These are phyloP conservation scores for Sporisorium scitamineum DNA, from an alignment of 1,284 basidiomycete genomes.

Conservation along the genomic window DNA sequence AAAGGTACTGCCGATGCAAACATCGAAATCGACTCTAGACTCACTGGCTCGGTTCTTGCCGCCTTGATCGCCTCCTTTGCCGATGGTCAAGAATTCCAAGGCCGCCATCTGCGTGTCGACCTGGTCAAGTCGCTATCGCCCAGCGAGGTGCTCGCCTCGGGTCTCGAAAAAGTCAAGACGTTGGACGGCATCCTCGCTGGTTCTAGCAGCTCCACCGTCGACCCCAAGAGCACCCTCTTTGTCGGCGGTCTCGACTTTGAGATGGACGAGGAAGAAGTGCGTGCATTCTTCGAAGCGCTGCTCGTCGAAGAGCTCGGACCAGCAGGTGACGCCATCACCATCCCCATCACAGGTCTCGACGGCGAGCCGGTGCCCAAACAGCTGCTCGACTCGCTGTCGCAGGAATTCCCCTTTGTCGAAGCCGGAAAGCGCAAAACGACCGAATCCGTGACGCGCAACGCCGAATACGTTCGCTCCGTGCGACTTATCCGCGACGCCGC, in stretches of 20 bases:
- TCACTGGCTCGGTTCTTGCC: slow-evolving; percentile 75
- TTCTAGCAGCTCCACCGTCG: slow-evolving; percentile 37
- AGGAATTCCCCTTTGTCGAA: slow-evolving; percentile 36
- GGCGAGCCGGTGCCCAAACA: slow-evolving; percentile 26
- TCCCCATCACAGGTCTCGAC: slow-evolving; percentile 41
- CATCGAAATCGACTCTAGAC: slow-evolving; percentile 35
- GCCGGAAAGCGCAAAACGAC: slow-evolving; percentile 27
- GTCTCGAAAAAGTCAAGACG: slow-evolving; percentile 59
- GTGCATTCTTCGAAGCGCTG: slow-evolving; percentile 86
- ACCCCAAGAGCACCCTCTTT: slow-evolving; percentile 81
- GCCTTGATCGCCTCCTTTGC: slow-evolving; percentile 75
- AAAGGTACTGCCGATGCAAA: slow-evolving; percentile 16
- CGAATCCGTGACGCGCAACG: slow-evolving; percentile 37
- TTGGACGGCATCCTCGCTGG: slow-evolving; percentile 52
- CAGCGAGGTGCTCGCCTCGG: slow-evolving; percentile 54
- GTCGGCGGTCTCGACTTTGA: slow-evolving; percentile 94
- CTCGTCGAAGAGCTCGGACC: slow-evolving; percentile 80
- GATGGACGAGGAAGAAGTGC: slow-evolving; percentile 87
- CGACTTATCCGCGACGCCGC: slow-evolving; percentile 90
- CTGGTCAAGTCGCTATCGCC: slow-evolving; percentile 57
- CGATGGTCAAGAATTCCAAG: slow-evolving; percentile 82
- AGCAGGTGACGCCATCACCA: slow-evolving; percentile 42
- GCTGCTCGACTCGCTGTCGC: slow-evolving; percentile 26
- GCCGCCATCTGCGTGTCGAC: slow-evolving; percentile 70
- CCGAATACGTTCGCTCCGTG: slow-evolving; percentile 83